Conservation (phyloP, 768 basidiomycete genomes). For the Lactarius vividus region DNA sequence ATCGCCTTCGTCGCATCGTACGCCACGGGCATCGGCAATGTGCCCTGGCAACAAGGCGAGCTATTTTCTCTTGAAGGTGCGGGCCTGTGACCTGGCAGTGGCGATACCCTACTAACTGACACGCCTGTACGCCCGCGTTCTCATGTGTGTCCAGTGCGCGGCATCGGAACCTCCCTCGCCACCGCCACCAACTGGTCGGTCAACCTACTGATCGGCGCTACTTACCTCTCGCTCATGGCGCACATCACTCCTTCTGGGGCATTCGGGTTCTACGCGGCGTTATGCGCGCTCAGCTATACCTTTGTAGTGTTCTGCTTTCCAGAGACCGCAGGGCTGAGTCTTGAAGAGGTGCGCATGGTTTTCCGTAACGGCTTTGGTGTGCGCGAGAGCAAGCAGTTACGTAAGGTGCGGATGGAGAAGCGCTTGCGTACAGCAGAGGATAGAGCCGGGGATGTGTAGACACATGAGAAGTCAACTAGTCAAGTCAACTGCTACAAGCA, state of each 20-base stretch:
- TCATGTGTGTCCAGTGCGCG: constrained; percentile 48
- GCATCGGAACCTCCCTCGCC: constrained; percentile 70
- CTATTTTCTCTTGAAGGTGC: constrained; percentile 72
- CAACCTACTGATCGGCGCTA: constrained; percentile 74
- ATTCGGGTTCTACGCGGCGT: constrained; percentile 72
- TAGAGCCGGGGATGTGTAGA: not conserved
- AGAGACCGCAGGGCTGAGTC: constrained; percentile 71
- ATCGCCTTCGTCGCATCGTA: constrained; percentile 81
- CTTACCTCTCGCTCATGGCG: constrained; percentile 77
- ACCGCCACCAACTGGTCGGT: constrained; percentile 78
- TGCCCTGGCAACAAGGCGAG: constrained; percentile 88
- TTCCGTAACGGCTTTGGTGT: constrained; percentile 67
- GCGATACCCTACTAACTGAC: not conserved
- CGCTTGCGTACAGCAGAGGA: not conserved
- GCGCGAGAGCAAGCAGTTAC: constrained; percentile 50
- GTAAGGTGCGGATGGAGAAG: constrained; percentile 43
- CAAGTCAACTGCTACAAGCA: not conserved
- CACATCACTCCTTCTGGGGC: constrained; percentile 71
- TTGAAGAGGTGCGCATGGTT: constrained; percentile 64
- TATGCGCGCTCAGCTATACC: constrained; percentile 66
- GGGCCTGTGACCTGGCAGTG: constrained; percentile 24
- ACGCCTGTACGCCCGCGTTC: not conserved
- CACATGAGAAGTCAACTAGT: not conserved
- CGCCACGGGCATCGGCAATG: constrained; percentile 73
- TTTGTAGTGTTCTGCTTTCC: constrained; percentile 74